Conservation (phyloP, 495 filamentous ascomycete genomes). For the Penicillium lagena region DNA sequence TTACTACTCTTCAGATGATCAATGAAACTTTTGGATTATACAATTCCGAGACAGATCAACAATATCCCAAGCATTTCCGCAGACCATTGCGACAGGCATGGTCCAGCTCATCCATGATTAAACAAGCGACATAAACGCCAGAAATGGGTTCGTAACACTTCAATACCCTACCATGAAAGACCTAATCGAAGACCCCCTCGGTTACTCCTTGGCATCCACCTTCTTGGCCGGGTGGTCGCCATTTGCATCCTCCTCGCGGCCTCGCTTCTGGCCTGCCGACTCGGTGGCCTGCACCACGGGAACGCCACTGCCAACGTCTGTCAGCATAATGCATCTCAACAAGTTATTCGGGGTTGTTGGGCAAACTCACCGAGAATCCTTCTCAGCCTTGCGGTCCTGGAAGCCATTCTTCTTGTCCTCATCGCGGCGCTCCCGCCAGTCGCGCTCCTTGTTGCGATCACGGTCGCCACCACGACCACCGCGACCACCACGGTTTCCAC, state of each 20-base stretch:
- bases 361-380: slow-evolving; percentile 37
- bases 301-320: slow-evolving; percentile 27
- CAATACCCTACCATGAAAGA: slow-evolving; percentile 12
- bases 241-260: slow-evolving; percentile 36
- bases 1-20: too few relatives aligned
- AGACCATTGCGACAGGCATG: too few relatives aligned
- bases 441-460: slow-evolving; percentile 41
- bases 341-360: neutral
- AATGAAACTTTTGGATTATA: too few relatives aligned
- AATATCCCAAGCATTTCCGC: too few relatives aligned
- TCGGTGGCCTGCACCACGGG: slow-evolving; percentile 41
- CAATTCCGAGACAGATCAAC: too few relatives aligned
- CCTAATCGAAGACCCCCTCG: slow-evolving; percentile 5
- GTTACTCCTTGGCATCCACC: slow-evolving; percentile 41
- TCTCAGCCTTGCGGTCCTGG: slow-evolving; percentile 31
- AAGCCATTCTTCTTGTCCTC: slow-evolving; percentile 62
- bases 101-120: neutral
- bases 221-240: slow-evolving; percentile 41
- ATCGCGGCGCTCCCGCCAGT: slow-evolving; percentile 64
- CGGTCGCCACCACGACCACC: slow-evolving; percentile 13
- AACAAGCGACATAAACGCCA: slow-evolving; percentile 16
- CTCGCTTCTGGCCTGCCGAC: slow-evolving; percentile 38
- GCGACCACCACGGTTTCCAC: slow-evolving; percentile 22
- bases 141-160: slow-evolving; percentile 16
- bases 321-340: neutral